Base-by-base conservation (phyloP, 2,329 filamentous ascomycete genomes). In the Paracorniculantispora psalliotae region DNA sequence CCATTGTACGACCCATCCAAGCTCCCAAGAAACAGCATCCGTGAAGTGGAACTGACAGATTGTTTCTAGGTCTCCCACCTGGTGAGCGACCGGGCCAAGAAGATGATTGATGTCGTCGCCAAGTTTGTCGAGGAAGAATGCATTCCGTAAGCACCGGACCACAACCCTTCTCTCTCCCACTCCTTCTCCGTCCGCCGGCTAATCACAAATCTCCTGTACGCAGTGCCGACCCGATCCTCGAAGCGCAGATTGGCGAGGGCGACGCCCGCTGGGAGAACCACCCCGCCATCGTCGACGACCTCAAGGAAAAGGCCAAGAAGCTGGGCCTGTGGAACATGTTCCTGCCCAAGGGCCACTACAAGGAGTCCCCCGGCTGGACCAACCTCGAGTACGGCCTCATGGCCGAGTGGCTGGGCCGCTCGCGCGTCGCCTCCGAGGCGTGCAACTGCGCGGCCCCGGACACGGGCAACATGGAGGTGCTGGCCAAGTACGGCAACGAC, bases 251-350 rank as follows among this genome's bases (percentile, higher is more conserved):
- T 57, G 92, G 91, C 67, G 75, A 86, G 61, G 91, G 90, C 63
- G 81, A 87, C 52, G 77, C 84, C 62, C 86, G 93, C 79, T 97
- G 93, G 89, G 83, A 88, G 64, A 76, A 80, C 41, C 89, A 96
- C 72, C 93, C 94, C 1, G 72, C 81, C 44, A 81, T 97, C 67
- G 83, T 99, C 62, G 94, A 99, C 66, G 88, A 94, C 58, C 83
- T 99, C 67, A 97, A 97, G 82, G 79, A 77, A 64, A 90, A 92
- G 73, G 94, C 93, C 47, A 84, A 81, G 69, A 82, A 88, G 66
- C 82, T 96, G 26, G 94, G 93, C 1, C 81, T 99, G 48, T 99
- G 94, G 94, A 99, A 99, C 77, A 89, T 99, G 88, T 99, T 99
- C 81, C 77, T 99, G 66, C 91, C 94, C 64, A 93, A 90, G 79